phyloP scores from a whole-genome alignment of 140 eudicot genomes.

The Ambrosia hybrid region DNA sequence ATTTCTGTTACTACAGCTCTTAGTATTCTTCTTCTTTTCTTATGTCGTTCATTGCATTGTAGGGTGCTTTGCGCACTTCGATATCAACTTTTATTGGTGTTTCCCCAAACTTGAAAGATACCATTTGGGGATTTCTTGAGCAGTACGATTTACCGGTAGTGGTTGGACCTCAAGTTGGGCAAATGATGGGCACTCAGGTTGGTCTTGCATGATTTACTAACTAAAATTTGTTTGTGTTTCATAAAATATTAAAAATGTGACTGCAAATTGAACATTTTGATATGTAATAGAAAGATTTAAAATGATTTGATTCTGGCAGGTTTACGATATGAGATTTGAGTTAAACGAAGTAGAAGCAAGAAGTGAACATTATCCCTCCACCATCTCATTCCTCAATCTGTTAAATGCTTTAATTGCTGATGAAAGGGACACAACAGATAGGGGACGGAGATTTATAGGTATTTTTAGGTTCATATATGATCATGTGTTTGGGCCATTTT shows the following conservation, averaged over 20 bases:
- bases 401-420: constrained; percentile 83
- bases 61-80: constrained; percentile 91
- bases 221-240: neutral
- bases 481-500: constrained; percentile 93
- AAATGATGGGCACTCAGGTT: constrained; percentile 72
- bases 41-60: constrained; percentile 19
- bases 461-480: constrained; percentile 90
- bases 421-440: constrained; percentile 84
- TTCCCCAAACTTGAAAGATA: constrained; percentile 75
- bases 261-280: neutral
- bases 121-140: constrained; percentile 90
- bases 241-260: neutral
- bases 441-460: constrained; percentile 93
- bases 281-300: neutral
- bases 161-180: constrained; percentile 80
- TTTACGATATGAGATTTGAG: constrained; percentile 96
- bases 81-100: constrained; percentile 77
- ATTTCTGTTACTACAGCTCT: constrained; percentile 18
- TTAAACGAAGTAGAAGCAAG: constrained; percentile 96
- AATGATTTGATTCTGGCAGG: constrained; percentile 43
- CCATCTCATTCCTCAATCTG: constrained; percentile 85
- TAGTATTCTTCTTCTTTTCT: constrained; percentile 1
- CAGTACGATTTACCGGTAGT: constrained; percentile 98
- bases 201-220: constrained; percentile 5
- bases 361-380: constrained; percentile 92